A percentile compares a stretch with the other conserved stretches of the same genome.
These are phyloP conservation scores for Sonneratia caseolaris DNA, from an alignment of 345 rosid genomes.

Conservation along the genomic window DNA sequence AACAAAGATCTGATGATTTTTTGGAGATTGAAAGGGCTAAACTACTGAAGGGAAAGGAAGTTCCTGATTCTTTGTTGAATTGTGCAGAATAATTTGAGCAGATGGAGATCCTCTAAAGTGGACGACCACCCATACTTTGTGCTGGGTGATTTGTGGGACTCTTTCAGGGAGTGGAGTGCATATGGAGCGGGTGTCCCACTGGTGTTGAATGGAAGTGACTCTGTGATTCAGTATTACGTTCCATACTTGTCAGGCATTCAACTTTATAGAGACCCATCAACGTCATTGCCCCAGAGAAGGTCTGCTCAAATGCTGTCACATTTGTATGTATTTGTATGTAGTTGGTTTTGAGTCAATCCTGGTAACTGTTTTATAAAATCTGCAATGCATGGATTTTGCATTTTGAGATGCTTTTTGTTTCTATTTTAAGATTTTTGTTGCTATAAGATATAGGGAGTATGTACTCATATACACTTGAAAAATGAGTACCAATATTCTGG, in stretches of 20 bases:
- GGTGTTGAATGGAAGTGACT: slow-evolving; percentile 56
- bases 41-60: neutral
- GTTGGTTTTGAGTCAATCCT: neutral
- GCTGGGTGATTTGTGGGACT: slow-evolving; percentile 79
- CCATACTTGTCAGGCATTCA: slow-evolving; percentile 93
- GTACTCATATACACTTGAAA: neutral
- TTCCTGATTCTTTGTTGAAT: slow-evolving; percentile 3
- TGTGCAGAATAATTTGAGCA: slow-evolving; percentile 35
- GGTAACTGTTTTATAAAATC: neutral
- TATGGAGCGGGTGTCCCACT: slow-evolving; percentile 90
- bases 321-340: neutral
- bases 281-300: slow-evolving; percentile 37
- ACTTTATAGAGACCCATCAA: slow-evolving; percentile 49
- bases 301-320: slow-evolving; percentile 12
- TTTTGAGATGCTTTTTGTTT: neutral
- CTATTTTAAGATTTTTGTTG: neutral
- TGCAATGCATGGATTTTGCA: neutral
- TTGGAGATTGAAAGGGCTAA: neutral
- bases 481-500: neutral
- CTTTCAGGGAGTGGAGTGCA: slow-evolving; percentile 85
- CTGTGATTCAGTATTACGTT: slow-evolving; percentile 77
- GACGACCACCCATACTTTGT: slow-evolving; percentile 35
- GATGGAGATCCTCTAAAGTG: slow-evolving; percentile 22
- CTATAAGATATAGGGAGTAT: neutral
- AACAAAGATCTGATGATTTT: neutral